phyloP scores from a whole-genome alignment of 106 monocot species.

The Apostasia ramifera region DNA sequence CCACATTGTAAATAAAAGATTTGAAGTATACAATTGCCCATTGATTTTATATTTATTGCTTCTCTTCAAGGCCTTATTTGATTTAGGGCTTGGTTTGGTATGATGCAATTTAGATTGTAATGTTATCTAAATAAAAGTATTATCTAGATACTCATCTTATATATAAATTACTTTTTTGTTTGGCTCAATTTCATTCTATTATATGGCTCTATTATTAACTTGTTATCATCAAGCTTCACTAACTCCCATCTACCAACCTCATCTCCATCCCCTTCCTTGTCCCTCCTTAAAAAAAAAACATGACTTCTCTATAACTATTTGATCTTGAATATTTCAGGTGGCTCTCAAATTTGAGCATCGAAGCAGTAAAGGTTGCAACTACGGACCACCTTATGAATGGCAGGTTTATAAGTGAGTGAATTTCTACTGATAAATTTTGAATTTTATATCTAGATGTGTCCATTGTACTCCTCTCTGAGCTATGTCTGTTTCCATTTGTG shows the following conservation, averaged over 20 bases:
- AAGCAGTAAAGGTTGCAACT: conserved; percentile 79
- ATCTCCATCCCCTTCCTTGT: too few species aligned
- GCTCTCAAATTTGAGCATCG: conserved; percentile 80
- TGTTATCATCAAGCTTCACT: too few species aligned
- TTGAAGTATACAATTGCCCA: not conserved
- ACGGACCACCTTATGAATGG: conserved; percentile 87
- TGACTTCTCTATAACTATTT: not conserved
- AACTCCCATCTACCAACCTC: too few species aligned
- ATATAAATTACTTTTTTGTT: not conserved
- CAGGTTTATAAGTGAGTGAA: conserved; percentile 72
- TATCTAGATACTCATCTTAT: too few species aligned
- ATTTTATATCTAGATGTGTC: not conserved
- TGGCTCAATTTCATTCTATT: not conserved
- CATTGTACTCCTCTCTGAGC: not conserved
- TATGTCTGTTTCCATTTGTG: not conserved
- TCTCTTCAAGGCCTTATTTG: too few species aligned
- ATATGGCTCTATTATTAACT: not conserved
- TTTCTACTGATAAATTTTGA: not conserved
- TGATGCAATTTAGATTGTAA: too few species aligned
- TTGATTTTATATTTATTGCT: too few species aligned
- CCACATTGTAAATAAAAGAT: not conserved
- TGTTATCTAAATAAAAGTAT: too few species aligned
- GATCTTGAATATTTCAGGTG: conserved; percentile 25
- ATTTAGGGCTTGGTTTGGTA: too few species aligned
- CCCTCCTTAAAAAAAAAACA: not conserved